phyloP scores from a whole-genome alignment of 495 filamentous ascomycete species.

The Lasiosphaeriaceae sp. region DNA sequence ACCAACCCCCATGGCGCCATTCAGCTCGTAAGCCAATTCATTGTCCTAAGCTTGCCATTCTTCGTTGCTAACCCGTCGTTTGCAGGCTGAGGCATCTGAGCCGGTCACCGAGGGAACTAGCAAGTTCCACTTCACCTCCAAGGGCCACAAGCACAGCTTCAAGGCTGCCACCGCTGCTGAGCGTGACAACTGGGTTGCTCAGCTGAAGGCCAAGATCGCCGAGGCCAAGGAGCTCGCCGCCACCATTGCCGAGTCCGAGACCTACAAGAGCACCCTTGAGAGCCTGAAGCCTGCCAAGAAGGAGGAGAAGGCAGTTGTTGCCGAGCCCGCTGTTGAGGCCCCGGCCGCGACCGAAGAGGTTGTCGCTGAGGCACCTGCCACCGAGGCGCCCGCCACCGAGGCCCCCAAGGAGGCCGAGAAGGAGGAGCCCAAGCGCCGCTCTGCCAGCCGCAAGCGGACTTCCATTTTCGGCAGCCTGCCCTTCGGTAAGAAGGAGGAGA shows the following conservation, averaged over 20 bases:
- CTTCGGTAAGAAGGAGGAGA: constrained; percentile 71
- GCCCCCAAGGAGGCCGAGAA: constrained; percentile 39
- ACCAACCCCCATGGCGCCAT: constrained; percentile 72
- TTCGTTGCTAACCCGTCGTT: constrained; percentile 15
- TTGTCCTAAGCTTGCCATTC: not conserved
- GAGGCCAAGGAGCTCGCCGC: constrained; percentile 71
- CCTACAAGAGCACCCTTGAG: constrained; percentile 74
- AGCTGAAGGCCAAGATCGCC: constrained; percentile 67
- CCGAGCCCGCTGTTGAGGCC: constrained; percentile 28
- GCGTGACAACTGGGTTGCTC: constrained; percentile 85
- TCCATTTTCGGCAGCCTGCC: constrained; percentile 68
- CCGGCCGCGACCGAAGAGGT: constrained; percentile 33
- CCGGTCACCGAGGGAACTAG: constrained; percentile 64
- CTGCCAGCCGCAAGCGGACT: constrained; percentile 79
- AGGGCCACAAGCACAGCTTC: constrained; percentile 87
- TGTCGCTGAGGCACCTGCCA: constrained; percentile 36
- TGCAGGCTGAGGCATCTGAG: constrained; percentile 77
- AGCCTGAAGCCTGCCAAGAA: constrained; percentile 60
- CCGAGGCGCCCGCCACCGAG: constrained; percentile 22
- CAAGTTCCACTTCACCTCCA: constrained; percentile 81
- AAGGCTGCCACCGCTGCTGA: constrained; percentile 69
- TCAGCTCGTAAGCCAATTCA: constrained; percentile 62
- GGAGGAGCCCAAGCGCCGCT: constrained; percentile 58
- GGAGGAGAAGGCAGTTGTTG: constrained; percentile 41
- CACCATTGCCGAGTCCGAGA: constrained; percentile 63